Conservation (phyloP, 2,329 filamentous ascomycete species). For the Ramularia endophylla region DNA sequence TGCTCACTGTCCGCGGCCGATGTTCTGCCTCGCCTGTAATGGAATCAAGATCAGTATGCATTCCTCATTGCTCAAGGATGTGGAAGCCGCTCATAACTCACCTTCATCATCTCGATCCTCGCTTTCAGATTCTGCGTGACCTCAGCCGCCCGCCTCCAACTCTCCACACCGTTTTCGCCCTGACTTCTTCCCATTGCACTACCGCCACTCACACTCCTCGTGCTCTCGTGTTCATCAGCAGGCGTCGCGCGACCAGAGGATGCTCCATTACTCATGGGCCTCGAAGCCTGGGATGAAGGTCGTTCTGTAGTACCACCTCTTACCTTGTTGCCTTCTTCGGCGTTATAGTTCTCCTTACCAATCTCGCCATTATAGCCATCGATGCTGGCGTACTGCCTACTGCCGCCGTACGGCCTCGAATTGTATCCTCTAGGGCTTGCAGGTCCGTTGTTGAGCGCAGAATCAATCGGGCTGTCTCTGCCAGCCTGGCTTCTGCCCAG, state of each 20-base stretch:
- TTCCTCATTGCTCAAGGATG: background rate
- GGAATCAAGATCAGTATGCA: background rate
- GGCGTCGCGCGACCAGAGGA: conserved; percentile 44
- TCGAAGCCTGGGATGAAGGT: conserved; percentile 3
- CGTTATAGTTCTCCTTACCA: conserved; percentile 42
- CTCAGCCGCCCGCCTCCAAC: conserved; percentile 94
- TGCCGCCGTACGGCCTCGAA: conserved; percentile 17
- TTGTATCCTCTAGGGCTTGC: conserved; percentile 5
- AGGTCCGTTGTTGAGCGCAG: conserved; percentile 9
- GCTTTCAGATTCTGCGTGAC: conserved; percentile 97
- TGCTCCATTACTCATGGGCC: conserved; percentile 21
- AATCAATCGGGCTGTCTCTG: conserved; percentile 23
- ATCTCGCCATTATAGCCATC: conserved; percentile 18
- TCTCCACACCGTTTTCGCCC: conserved; percentile 62
- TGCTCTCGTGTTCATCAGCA: conserved; percentile 8
- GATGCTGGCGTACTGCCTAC: conserved; percentile 14
- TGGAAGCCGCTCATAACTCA: conserved; percentile 28
- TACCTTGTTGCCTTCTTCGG: conserved; percentile 16
- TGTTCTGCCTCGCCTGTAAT: conserved; percentile 14
- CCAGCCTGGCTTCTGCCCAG: conserved; percentile 47
- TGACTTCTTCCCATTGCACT: conserved; percentile 12
- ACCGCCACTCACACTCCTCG: conserved; percentile 3
- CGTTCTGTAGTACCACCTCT: conserved; percentile 16
- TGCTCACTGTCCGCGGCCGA: conserved; percentile 10
- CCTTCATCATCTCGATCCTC: conserved; percentile 98